Evolutionary conservation across 2,329 filamentous ascomycete genomes (phyloP), one percentile per base, ranked within the genome.

Genomic region (Colletotrichum eleusines): DNA sequence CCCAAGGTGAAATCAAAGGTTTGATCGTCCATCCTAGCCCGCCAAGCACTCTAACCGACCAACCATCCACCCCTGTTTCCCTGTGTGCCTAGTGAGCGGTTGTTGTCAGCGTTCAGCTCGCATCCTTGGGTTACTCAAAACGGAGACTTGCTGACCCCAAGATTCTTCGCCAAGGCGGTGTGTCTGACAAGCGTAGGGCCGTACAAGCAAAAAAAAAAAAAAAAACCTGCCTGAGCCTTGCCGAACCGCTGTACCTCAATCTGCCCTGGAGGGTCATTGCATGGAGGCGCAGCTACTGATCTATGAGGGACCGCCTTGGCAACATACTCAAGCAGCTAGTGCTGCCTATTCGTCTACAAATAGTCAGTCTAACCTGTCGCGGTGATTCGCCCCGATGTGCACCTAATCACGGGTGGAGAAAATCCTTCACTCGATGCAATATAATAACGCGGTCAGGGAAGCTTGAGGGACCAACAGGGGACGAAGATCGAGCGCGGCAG

Each of bases 271-370:
- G 2, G 50, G 33, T 12, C 7, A 61, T 35, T 54, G 31, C 20
- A 16, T 23, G 16, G 35, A 23, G 66, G 61, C 53, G 53, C 42
- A 46, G n/a, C 58, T 26, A 33, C 5, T 44, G 51, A n/a, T n/a
- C n/a, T n/a, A n/a, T n/a, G n/a, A n/a, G n/a, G n/a, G n/a, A n/a
- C n/a, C n/a, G n/a, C n/a, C n/a, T n/a, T n/a, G n/a, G n/a, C n/a
- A n/a, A n/a, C n/a, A n/a, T n/a, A n/a, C n/a, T n/a, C n/a, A n/a
- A n/a, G n/a, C 42, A 46, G n/a, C 58, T 26, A 33, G 9, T 44
- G 51, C 20, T 18, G 5, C 42, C 44, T 40, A 20, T 50, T 57
- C 5, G 23, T 42, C 38, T 12, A 42, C 33, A 35, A n/a, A n/a
- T 35, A 9, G 33, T 7, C 11, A 9, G 46, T 3, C 20, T 38